These are phyloP conservation scores for Penicillium freii DNA, from an alignment of 2,329 filamentous ascomycete genomes.

Conservation along the genomic window DNA sequence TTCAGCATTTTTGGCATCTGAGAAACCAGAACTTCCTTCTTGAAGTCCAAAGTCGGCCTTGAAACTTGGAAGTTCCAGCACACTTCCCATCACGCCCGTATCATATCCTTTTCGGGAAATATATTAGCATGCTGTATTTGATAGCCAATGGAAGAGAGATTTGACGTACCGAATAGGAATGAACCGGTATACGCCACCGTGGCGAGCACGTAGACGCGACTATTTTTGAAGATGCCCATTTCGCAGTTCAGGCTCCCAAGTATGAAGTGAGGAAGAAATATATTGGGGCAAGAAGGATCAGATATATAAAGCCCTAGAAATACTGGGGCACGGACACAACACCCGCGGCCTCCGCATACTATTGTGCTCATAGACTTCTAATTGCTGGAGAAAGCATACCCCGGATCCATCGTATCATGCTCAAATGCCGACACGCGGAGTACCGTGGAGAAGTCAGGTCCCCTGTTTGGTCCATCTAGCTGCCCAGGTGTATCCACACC, in stretches of 20 bases:
- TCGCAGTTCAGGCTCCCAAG: background rate
- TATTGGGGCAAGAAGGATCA: background rate
- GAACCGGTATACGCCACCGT: background rate
- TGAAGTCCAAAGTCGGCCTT: background rate
- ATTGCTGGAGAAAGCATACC: background rate
- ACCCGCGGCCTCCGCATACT: background rate
- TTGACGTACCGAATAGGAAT: background rate
- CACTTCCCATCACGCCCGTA: background rate
- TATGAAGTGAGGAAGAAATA: background rate
- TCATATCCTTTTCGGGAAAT: background rate
- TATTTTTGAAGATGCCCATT: background rate
- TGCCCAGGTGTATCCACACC: background rate
- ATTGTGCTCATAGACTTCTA: background rate
- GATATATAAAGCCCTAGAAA: background rate
- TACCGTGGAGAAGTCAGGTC: background rate
- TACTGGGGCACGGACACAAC: background rate
- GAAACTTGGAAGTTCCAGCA: background rate
- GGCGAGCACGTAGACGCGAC: background rate
- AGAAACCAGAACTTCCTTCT: background rate
- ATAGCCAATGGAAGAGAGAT: background rate
- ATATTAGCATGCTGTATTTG: background rate
- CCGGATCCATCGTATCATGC: background rate
- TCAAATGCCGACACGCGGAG: background rate
- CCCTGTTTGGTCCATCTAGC: background rate
- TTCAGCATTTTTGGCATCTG: background rate